Evolutionary conservation across 148 eudicot species (phyloP).

Genomic region (Camellia sinensis): DNA sequence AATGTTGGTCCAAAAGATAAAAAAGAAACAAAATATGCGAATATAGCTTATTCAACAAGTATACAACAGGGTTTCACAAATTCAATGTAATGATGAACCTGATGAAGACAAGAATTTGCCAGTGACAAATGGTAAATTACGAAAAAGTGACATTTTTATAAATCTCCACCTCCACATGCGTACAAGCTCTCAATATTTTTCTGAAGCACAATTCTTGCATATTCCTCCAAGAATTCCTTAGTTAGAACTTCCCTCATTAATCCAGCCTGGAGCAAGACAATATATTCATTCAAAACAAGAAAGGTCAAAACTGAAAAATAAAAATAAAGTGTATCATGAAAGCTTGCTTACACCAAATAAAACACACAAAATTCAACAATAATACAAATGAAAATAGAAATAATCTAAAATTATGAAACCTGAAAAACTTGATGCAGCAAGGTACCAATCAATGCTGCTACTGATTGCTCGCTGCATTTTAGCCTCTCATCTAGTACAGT

Average conservation of each 20-base stretch:
- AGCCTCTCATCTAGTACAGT: slow-evolving; percentile 92
- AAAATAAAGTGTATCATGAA: not conserved
- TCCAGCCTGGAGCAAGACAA: slow-evolving; percentile 62
- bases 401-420: slow-evolving; percentile 34
- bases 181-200: slow-evolving; percentile 81
- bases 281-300: not conserved
- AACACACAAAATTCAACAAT: not conserved
- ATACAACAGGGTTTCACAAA: slow-evolving; percentile 12
- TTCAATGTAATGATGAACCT: slow-evolving; percentile 10
- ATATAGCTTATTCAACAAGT: not conserved
- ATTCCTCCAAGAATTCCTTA: slow-evolving; percentile 67
- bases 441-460: slow-evolving; percentile 85
- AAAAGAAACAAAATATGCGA: not conserved
- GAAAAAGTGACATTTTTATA: slow-evolving; percentile 14
- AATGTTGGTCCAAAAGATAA: not conserved
- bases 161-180: slow-evolving; percentile 89
- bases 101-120: not conserved
- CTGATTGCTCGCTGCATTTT: slow-evolving; percentile 61
- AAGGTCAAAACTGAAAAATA: not conserved
- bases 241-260: slow-evolving; percentile 65
- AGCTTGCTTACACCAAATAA: not conserved
- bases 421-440: slow-evolving; percentile 92
- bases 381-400: not conserved
- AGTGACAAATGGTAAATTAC: slow-evolving; percentile 7
- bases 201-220: slow-evolving; percentile 56